Conservation (phyloP, 106 monocot genomes). For the Gastrodia elata region DNA sequence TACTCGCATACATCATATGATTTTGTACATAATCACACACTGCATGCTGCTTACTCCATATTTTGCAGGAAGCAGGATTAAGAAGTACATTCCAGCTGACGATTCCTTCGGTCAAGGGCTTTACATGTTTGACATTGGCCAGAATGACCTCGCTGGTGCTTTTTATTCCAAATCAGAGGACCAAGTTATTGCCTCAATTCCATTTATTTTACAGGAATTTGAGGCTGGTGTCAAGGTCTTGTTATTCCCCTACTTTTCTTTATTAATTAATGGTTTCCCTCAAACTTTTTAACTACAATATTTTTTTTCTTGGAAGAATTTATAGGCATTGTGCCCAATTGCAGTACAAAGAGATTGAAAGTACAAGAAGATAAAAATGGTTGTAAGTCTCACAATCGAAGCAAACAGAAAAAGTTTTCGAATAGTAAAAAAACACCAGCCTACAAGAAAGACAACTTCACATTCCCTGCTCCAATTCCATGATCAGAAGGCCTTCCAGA, state of each 20-base stretch:
- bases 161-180: constrained; percentile 78
- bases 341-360: too few relatives aligned
- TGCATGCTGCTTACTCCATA: constrained; percentile 1
- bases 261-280: neutral
- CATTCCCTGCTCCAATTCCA: too few relatives aligned
- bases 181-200: constrained; percentile 75
- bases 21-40: neutral
- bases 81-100: constrained; percentile 52
- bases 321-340: too few relatives aligned
- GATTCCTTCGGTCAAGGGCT: constrained; percentile 61
- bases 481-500: too few relatives aligned
- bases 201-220: constrained; percentile 72
- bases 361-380: too few relatives aligned
- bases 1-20: neutral
- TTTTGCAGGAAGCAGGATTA: constrained; percentile 46
- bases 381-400: too few relatives aligned
- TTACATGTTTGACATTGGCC: constrained; percentile 94
- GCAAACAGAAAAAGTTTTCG: too few relatives aligned
- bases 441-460: too few relatives aligned
- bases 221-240: constrained; percentile 72
- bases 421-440: too few relatives aligned
- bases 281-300: neutral
- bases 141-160: constrained; percentile 85
- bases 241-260: neutral
- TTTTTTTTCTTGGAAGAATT: too few relatives aligned